Percentiles rank a stretch among this genome's conserved stretches.
These are phyloP conservation scores for Pseudonitzschia delicatissima DNA, from an alignment of 108 stramenopile species.

Conservation along the genomic window DNA sequence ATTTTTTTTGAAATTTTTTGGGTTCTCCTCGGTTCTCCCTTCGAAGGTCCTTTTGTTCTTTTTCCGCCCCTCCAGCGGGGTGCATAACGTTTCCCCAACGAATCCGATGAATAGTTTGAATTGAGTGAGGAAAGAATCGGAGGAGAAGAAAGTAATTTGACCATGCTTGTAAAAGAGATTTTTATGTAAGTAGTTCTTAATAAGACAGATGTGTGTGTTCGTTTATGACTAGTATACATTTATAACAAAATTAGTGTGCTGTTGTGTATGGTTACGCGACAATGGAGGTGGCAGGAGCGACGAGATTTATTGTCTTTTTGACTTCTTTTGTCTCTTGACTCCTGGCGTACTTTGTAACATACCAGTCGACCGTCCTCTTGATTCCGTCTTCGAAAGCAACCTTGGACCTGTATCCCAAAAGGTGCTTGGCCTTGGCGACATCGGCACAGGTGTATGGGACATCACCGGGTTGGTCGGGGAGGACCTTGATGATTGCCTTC, in stretches of 20 bases:
- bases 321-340: no score
- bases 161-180: no score
- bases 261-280: not conserved
- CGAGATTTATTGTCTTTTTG: not conserved
- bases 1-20: no score
- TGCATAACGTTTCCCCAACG: no score
- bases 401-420: constrained; percentile 83
- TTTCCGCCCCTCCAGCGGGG: no score
- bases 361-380: constrained; percentile 78
- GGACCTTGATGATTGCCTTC: constrained; percentile 64
- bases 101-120: no score
- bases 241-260: not conserved
- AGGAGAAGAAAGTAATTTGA: no score
- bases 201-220: no score
- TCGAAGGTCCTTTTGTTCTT: no score
- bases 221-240: not conserved
- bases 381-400: constrained; percentile 93
- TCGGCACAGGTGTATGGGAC: constrained; percentile 92
- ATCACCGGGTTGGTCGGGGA: constrained; percentile 94
- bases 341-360: constrained; percentile 22
- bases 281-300: not conserved
- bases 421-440: constrained; percentile 70
- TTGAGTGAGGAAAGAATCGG: no score
- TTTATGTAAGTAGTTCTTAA: no score
- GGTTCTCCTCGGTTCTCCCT: no score